A percentile compares a stretch with the other conserved stretches of the same genome.
phyloP scores from a whole-genome alignment of 495 filamentous ascomycete genomes.

The Aspergillus sclerotioniger region DNA sequence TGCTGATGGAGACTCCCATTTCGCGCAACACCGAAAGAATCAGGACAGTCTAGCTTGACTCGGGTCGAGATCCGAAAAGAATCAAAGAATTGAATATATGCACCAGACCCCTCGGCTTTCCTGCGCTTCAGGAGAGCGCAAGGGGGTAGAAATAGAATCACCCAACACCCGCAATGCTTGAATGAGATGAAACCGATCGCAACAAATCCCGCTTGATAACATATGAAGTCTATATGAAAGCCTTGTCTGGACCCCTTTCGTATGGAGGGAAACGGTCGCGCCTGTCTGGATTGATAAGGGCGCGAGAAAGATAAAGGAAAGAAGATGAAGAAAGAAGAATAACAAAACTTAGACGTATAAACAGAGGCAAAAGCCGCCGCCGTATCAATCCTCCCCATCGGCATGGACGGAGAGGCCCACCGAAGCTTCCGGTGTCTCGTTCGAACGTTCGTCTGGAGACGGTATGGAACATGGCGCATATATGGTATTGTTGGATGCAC shows the following conservation, averaged over 20 bases:
- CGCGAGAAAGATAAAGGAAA: conserved; percentile 5
- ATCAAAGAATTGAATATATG: not conserved
- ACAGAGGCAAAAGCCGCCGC: not conserved
- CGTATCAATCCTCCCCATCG: conserved; percentile 22
- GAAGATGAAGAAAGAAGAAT: not conserved
- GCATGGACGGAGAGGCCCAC: conserved; percentile 35
- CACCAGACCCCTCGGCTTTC: not conserved
- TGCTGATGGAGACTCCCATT: not conserved
- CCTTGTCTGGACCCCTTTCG: not conserved
- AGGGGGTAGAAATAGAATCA: conserved; percentile 13
- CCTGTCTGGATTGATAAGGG: not conserved
- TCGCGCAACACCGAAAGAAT: not conserved
- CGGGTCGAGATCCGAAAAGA: not conserved
- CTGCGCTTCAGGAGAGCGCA: not conserved
- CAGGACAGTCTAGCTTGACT: too few relatives aligned
- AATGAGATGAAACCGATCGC: conserved; percentile 5
- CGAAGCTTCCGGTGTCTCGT: conserved; percentile 23
- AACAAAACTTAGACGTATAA: not conserved
- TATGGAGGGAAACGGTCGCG: not conserved
- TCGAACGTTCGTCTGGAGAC: conserved; percentile 35
- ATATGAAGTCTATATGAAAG: conserved; percentile 8
- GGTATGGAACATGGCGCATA: conserved; percentile 33
- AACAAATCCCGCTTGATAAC: conserved; percentile 12
- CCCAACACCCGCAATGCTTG: conserved; percentile 20
- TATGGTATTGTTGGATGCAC: conserved; percentile 21